Base-by-base conservation (phyloP, 129 eudicot species). In the Chrysanthemum seticuspe region DNA sequence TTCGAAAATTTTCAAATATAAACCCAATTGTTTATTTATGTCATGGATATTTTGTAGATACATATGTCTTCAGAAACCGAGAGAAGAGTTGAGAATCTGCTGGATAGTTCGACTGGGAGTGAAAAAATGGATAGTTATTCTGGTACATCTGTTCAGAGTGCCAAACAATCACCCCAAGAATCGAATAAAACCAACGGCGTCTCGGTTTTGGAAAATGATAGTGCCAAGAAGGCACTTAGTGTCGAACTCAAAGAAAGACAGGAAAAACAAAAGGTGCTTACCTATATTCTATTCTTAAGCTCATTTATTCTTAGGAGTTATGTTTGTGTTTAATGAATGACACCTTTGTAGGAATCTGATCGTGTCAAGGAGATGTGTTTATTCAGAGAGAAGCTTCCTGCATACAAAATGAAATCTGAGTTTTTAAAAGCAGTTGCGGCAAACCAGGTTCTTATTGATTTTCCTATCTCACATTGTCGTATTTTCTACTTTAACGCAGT, bases 351-450 rank as follows among this genome's bases (percentile, higher is more conserved):
- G 97, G 88, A 76, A 55, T 62, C 80, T 76, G 86, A 76, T 14
- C 82, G 76, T 16, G 92, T 79, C 12, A 87, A 84, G 74, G 84
- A 80, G 68, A 89, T 93, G 98, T 61, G 53, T 57, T 56, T 80
- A 55, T 93, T 90, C 77, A 82, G 97, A 83, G 90, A 90, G 73
- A 93, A 87, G 84, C 98, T 93, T 72, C 97, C 98, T 13, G 98
- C 97, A 19, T 71, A 69, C 74, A 86, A 90, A 71, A 83, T 87
- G 76, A 87, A 80, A 76, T 76, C 89, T 34, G 97, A 93, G 68
- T 93, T 93, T 80, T 69, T 93, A 71, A 81, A 86, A 76, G 92
- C 98, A 65, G 95, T 93, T 78, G 86, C 98, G 48, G 72, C 74
- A 74, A 82, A 93, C 80, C 91, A 93, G 96, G 98, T 87, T 50